phyloP scores from a whole-genome alignment of 2,329 filamentous ascomycete species.

The Sclerotinia spermophila region DNA sequence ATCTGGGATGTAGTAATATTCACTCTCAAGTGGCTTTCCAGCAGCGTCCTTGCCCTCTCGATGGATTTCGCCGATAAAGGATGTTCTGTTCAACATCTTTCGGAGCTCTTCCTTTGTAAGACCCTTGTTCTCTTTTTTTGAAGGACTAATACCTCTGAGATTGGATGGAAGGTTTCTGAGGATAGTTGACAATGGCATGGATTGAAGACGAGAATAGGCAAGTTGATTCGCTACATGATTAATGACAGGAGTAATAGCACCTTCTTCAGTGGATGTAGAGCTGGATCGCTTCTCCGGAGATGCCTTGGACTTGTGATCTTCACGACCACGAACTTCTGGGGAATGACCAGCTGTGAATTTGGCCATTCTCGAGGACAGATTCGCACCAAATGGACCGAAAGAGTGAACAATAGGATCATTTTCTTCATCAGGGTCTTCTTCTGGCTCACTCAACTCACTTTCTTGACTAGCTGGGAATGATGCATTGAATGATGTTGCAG shows the following conservation, averaged over 20 bases:
- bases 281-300: slow-evolving; percentile 28
- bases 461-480: slow-evolving; percentile 36
- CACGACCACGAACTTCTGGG: slow-evolving; percentile 45
- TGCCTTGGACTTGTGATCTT: slow-evolving; percentile 27
- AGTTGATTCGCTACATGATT: slow-evolving; percentile 96
- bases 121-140: slow-evolving; percentile 39
- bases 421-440: slow-evolving; percentile 79
- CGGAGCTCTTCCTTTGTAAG: slow-evolving; percentile 64
- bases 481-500: slow-evolving; percentile 30
- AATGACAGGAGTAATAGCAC: slow-evolving; percentile 48
- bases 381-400: slow-evolving; percentile 84
- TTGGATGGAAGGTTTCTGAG: slow-evolving; percentile 76
- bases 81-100: slow-evolving; percentile 66
- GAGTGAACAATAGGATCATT: slow-evolving; percentile 92
- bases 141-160: slow-evolving; percentile 44
- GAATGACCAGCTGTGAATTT: slow-evolving; percentile 66
- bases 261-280: slow-evolving; percentile 38
- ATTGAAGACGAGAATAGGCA: slow-evolving; percentile 88
- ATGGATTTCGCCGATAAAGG: slow-evolving; percentile 82
- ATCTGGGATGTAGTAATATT: slow-evolving; percentile 95
- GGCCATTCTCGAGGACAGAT: slow-evolving; percentile 77
- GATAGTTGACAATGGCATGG: slow-evolving; percentile 85
- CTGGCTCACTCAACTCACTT: slow-evolving; percentile 54
- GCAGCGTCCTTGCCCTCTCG: slow-evolving; percentile 95
- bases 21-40: slow-evolving; percentile 87